Base-by-base conservation (phyloP, 1,284 basidiomycete genomes). In the Paramarasmius palmivorus region DNA sequence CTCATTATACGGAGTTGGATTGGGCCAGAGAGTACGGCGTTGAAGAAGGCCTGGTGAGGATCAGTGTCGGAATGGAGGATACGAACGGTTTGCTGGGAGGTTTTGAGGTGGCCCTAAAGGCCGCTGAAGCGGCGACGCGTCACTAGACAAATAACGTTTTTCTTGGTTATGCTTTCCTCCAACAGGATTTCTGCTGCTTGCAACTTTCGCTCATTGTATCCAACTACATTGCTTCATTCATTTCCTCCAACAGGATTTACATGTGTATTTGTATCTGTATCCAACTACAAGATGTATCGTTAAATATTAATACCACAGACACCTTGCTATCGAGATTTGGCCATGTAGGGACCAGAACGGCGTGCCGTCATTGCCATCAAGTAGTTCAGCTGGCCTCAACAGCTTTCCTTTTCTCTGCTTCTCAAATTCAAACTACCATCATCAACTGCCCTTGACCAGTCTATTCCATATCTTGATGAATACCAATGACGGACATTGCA, bases 21-120 rank as follows among this genome's bases (percentile, higher is more conserved):
- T 99, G 97, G 97, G 96, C 95, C 4, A 86, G 82, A 26, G 70
- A 77, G 57, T 95, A 84, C 68, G 96, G 93, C 15, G 93, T 99
- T 4, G 93, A 96, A 68, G 72, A 76, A 48, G 86, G 86, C 3
- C 73, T 99, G 41, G 91, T 99, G 4, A 80, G 97, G 55, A 82
- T 98, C 37, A 94, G 90, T 60, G 86, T 98, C 15, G 97, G 97
- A 1, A 77, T 95, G 75, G 97, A 99, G 72, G 86, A 92, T 17
- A 72, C 69, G n/a, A 75, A 75, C 29, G 69, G 66, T 40, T 71
- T 99, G 45, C 64, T 89, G 49, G 65, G 66, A 1, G 82, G 79
- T 62, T 93, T 98, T 62, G 72, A 73, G 51, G 65, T 59, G 5
- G 93, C 94, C 17, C 63, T 98, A 52, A 73, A 73, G 40, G 88